Percentiles rank a stretch among this genome's conserved stretches.
Conservation (phyloP, 2,329 filamentous ascomycete genomes). For the Scedosporium minutisporum region DNA sequence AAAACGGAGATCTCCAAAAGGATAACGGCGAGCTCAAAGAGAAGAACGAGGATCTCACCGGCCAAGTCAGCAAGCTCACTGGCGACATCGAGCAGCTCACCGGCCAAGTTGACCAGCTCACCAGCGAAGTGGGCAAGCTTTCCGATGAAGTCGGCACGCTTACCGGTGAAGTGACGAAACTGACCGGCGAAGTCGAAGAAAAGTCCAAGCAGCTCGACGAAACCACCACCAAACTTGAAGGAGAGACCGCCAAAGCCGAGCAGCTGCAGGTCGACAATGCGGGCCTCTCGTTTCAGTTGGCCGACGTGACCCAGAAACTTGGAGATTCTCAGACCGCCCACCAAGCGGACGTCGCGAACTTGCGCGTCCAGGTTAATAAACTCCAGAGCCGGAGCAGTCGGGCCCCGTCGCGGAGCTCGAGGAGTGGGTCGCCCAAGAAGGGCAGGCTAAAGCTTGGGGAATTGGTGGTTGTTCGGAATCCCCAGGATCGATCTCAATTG, state of each 20-base stretch:
- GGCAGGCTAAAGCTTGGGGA: neutral
- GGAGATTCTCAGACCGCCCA: neutral
- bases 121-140: neutral
- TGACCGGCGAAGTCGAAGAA: neutral
- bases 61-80: neutral
- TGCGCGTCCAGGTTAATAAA: neutral
- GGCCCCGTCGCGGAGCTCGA: neutral
- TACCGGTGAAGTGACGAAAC: neutral
- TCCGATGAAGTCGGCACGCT: constrained; percentile 2
- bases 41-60: neutral
- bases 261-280: neutral
- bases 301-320: neutral
- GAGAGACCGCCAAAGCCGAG: neutral
- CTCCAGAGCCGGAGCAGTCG: neutral
- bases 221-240: neutral
- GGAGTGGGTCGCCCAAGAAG: constrained; percentile 6
- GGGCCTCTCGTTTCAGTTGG: neutral
- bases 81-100: neutral
- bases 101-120: neutral
- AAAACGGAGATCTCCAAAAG: neutral
- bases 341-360: neutral
- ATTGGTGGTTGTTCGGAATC: constrained; percentile 5
- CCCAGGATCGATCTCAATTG: neutral
- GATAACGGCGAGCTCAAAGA: constrained; percentile 6
- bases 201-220: neutral